Conservation (phyloP, 164 flowering plant species). For the Dillenia suffruticosa region DNA sequence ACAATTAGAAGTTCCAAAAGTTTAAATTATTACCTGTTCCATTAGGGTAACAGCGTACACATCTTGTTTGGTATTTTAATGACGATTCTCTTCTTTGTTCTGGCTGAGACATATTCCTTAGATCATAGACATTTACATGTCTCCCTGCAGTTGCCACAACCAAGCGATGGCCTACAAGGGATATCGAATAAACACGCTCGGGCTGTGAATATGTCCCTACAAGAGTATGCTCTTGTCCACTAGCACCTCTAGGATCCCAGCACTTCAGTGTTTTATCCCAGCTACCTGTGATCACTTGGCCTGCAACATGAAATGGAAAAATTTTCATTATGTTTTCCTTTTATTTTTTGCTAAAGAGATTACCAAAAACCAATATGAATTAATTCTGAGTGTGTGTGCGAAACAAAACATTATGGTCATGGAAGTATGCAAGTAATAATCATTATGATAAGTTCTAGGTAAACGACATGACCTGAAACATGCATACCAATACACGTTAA, state of each 20-base stretch:
- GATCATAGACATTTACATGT: constrained; percentile 93
- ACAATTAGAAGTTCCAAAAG: not conserved
- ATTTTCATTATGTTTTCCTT: not conserved
- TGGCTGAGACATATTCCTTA: constrained; percentile 97
- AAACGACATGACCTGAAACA: too few relatives aligned
- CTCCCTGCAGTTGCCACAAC: constrained; percentile 99
- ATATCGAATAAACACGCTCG: constrained; percentile 95
- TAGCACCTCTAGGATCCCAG: constrained; percentile 99
- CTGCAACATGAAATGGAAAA: constrained; percentile 24
- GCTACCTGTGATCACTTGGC: constrained; percentile 96
- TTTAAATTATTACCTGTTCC: constrained; percentile 71
- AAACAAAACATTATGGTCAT: too few relatives aligned
- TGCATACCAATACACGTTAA: too few relatives aligned
- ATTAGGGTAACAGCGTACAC: constrained; percentile 96
- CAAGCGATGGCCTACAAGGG: constrained; percentile 86
- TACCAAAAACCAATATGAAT: too few relatives aligned
- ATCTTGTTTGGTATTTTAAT: constrained; percentile 94
- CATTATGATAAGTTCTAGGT: too few relatives aligned
- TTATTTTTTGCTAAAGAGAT: too few relatives aligned
- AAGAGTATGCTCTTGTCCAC: constrained; percentile 87
- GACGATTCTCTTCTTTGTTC: constrained; percentile 98
- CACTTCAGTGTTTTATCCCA: constrained; percentile 98
- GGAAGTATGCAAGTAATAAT: too few relatives aligned
- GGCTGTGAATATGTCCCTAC: constrained; percentile 91
- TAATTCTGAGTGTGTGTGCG: too few relatives aligned